Base-by-base conservation (phyloP, 2,329 filamentous ascomycete species). In the Ceratocystis smalleyi region DNA sequence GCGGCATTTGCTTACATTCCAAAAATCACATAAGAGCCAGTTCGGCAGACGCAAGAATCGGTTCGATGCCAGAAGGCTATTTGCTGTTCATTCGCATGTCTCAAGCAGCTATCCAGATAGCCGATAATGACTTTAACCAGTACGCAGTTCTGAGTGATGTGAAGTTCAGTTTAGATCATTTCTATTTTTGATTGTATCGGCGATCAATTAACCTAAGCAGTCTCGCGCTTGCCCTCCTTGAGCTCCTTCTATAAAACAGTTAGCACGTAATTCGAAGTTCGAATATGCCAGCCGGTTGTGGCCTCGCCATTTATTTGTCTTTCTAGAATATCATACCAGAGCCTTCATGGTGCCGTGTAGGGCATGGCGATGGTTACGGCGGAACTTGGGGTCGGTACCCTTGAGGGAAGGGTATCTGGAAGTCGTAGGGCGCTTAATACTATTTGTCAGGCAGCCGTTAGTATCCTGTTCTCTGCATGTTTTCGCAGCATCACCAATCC, bases 351-450 rank as follows among this genome's bases (percentile, higher is more conserved):
- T 99, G 78, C 94, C 94, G 84, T 97, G 94, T 70, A 97, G 91
- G 79, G 94, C 94, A 85, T 99, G 92, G 83, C 91, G 90, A 84
- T 99, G 94, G 85, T 99, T 99, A 81, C 94, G 88, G 79, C 94
- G 88, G 85, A 99, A 99, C 87, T 99, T 99, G 77, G 94, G 91
- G 82, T 99, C 94, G 78, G 90, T 94, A 74, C 94, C 94, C 78
- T 96, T 96, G 75, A 99, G 87, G 73, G 92, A 97, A 71, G 94
- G 94, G 83, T 99, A 99, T 83, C 94, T 86, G 80, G 91, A 86
- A 76, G 94, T 97, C 86, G 96, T 96, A 71, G 94, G 94, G 88
- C 96, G 97, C 88, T 97, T 97, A 86, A 99, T 99, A 82, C 92
- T 96, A 77, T 72, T 68, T 22, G 7, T n/a, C 15, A 43, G 49